phyloP scores from a whole-genome alignment of 306 rosid species.

The Oemleria cerasiformis region DNA sequence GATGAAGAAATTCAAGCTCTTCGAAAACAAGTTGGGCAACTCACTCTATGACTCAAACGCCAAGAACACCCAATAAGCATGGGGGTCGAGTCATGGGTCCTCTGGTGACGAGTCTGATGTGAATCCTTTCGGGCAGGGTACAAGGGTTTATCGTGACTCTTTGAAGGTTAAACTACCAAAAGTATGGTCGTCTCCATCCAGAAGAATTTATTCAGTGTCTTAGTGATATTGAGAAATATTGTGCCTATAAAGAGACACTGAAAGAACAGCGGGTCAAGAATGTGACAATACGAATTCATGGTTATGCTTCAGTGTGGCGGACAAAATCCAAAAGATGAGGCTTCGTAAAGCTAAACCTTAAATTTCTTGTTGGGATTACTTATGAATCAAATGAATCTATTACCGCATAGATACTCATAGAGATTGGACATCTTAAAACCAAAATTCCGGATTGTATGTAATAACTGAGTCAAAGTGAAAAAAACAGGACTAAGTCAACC shows the following conservation, averaged over 20 bases:
- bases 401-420: too few species aligned
- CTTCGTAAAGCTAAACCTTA: background rate
- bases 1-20: background rate
- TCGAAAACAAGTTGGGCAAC: background rate
- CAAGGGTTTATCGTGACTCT: background rate
- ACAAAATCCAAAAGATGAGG: background rate
- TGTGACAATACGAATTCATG: background rate
- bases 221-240: background rate
- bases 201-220: background rate
- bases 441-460: too few species aligned
- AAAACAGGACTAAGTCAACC: too few species aligned
- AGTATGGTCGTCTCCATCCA: background rate
- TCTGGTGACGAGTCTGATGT: background rate
- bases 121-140: background rate
- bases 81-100: background rate
- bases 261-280: background rate
- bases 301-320: background rate
- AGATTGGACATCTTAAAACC: too few species aligned
- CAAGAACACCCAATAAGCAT: background rate
- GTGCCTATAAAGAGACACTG: background rate
- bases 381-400: background rate
- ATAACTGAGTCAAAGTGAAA: too few species aligned
- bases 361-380: background rate
- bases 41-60: background rate
- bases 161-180: background rate